Percentiles rank a stretch among this genome's conserved stretches.
These are phyloP conservation scores for Aureobasidium sp. DNA, from an alignment of 2,329 filamentous ascomycete genomes.

Conservation along the genomic window DNA sequence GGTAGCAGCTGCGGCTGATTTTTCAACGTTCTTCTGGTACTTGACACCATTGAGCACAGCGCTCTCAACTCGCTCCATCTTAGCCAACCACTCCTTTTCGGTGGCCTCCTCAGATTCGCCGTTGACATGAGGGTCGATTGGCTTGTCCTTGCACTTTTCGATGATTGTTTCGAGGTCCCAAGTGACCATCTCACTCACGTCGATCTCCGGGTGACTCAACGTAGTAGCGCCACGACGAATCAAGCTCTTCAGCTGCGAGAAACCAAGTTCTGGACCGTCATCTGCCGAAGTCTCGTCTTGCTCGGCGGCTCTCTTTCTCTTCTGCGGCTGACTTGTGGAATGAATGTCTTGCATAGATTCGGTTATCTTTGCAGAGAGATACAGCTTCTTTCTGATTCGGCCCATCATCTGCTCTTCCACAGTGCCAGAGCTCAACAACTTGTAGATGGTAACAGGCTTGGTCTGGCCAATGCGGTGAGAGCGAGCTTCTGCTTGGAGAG, in stretches of 20 bases:
- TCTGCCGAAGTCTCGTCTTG: slow-evolving; percentile 16
- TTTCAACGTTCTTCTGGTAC: slow-evolving; percentile 34
- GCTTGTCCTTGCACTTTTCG: slow-evolving; percentile 45
- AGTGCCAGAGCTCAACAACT: slow-evolving; percentile 47
- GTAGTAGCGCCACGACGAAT: slow-evolving; percentile 47
- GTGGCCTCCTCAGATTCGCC: slow-evolving; percentile 31
- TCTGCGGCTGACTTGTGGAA: slow-evolving; percentile 25
- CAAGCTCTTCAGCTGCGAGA: slow-evolving; percentile 44
- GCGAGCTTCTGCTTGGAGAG: slow-evolving; percentile 45
- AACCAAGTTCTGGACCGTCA: slow-evolving; percentile 44
- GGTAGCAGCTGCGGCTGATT: slow-evolving; percentile 20
- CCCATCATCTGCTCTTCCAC: slow-evolving; percentile 52
- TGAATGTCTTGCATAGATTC: slow-evolving; percentile 50
- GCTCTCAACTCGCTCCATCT: slow-evolving; percentile 49
- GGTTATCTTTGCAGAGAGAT: slow-evolving; percentile 51
- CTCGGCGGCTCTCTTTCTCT: slow-evolving; percentile 20
- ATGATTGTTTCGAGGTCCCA: slow-evolving; percentile 49
- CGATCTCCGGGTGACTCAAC: slow-evolving; percentile 42
- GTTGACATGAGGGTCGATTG: slow-evolving; percentile 32
- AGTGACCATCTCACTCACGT: slow-evolving; percentile 48
- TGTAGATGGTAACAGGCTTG: slow-evolving; percentile 46
- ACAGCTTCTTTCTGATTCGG: slow-evolving; percentile 51
- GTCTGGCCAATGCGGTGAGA: slow-evolving; percentile 48
- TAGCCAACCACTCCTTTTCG: slow-evolving; percentile 47
- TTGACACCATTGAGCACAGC: slow-evolving; percentile 50